These are phyloP conservation scores for Phytophthora aleatoria DNA, from an alignment of 352 stramenopile genomes.

Conservation along the genomic window DNA sequence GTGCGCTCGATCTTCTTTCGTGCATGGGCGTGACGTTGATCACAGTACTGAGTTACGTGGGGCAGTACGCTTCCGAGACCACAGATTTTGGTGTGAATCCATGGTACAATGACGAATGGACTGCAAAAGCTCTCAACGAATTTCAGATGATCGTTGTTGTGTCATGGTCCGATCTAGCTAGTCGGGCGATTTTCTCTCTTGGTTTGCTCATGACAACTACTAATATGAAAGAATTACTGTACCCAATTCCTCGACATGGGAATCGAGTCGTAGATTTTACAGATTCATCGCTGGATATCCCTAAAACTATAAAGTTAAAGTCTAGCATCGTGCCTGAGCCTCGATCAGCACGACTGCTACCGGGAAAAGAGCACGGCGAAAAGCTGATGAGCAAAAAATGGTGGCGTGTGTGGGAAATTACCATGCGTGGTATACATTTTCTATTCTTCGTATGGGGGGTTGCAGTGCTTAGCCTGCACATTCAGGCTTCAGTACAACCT, in stretches of 20 bases:
- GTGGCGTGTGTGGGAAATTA: not conserved
- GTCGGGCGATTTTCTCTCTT: conserved; percentile 6
- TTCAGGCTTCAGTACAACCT: not conserved
- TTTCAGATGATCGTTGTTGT: conserved; percentile 18
- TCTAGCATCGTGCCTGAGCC: not conserved
- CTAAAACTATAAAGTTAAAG: not conserved
- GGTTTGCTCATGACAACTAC: conserved; percentile 12
- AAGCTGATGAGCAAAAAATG: not conserved
- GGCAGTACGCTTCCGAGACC: not conserved
- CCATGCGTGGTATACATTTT: not conserved
- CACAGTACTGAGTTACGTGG: not conserved
- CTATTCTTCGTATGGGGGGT: not conserved
- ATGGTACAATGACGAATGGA: not conserved
- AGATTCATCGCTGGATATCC: not conserved
- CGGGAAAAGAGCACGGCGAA: not conserved
- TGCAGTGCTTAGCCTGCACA: not conserved
- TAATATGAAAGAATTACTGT: conserved; percentile 16
- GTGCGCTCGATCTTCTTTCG: conserved; percentile 8
- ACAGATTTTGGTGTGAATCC: not conserved
- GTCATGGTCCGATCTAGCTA: conserved; percentile 5
- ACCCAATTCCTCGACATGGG: not conserved
- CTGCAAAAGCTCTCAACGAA: conserved; percentile 15
- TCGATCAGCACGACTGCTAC: not conserved
- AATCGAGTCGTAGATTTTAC: not conserved
- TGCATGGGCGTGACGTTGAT: conserved; percentile 22